Evolutionary conservation across 192 early-diverging fungal species (phyloP).

Genomic region (Phlyctochytrium bullatum): DNA sequence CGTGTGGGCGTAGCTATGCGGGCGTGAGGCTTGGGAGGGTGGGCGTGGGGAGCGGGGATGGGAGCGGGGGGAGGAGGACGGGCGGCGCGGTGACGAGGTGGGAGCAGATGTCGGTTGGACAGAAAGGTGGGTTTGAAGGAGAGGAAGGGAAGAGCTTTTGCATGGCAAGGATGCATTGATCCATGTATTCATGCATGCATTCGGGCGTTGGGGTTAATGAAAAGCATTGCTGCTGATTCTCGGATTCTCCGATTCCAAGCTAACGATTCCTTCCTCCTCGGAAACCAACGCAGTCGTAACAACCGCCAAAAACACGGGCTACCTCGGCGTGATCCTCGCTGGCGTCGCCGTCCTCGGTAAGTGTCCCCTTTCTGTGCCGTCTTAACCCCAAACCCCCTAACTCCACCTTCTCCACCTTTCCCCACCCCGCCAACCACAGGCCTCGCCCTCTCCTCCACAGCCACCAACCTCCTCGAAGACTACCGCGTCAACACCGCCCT

Average conservation of each 20-base stretch:
- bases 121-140: neutral
- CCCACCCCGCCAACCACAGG: neutral
- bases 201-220: too few species aligned
- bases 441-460: neutral
- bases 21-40: too few species aligned
- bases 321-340: constrained; percentile 1
- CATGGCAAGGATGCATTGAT: too few species aligned
- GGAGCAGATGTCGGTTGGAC: neutral
- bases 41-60: too few species aligned
- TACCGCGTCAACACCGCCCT: neutral
- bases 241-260: neutral
- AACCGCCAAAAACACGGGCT: constrained; percentile 4
- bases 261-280: neutral
- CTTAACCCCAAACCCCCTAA: too few species aligned
- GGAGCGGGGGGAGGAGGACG: too few species aligned
- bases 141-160: too few species aligned
- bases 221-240: too few species aligned
- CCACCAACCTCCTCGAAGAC: neutral
- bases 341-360: neutral
- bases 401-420: too few species aligned
- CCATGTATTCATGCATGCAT: too few species aligned
- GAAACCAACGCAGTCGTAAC: neutral
- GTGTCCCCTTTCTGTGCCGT: too few species aligned
- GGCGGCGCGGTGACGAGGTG: neutral
- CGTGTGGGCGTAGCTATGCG: neutral